phyloP scores from a whole-genome alignment of 177 flowering plant genomes.

The Tripterygium wilfordii region DNA sequence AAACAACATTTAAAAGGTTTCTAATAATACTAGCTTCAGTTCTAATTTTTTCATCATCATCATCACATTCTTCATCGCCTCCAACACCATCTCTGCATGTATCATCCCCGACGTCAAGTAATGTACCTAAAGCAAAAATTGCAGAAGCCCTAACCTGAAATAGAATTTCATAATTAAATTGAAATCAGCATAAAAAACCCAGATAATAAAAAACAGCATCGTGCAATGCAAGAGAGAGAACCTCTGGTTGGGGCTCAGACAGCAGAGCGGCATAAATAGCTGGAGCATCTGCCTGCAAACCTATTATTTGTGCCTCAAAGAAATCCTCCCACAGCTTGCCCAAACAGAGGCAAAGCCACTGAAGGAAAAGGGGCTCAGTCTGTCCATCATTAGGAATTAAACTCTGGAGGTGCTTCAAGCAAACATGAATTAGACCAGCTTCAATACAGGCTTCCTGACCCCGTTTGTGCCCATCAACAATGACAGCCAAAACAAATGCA shows the following conservation, averaged over 20 bases:
- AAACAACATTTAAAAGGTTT: constrained; percentile 65
- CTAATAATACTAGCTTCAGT: constrained; percentile 67
- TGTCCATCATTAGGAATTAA: constrained; percentile 60
- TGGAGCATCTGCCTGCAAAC: constrained; percentile 73
- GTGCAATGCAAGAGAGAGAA: constrained; percentile 20
- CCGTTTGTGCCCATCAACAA: constrained; percentile 81
- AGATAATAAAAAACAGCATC: too few relatives aligned
- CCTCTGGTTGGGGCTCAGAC: constrained; percentile 95
- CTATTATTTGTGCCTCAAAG: constrained; percentile 67
- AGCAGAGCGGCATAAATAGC: constrained; percentile 51
- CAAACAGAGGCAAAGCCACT: constrained; percentile 93
- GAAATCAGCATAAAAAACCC: too few relatives aligned
- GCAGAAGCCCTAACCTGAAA: constrained; percentile 95
- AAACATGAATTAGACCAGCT: constrained; percentile 70
- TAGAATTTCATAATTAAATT: too few relatives aligned
- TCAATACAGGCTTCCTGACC: constrained; percentile 93
- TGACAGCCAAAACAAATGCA: constrained; percentile 96
- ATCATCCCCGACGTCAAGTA: constrained; percentile 75
- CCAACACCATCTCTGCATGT: constrained; percentile 58
- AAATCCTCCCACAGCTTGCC: constrained; percentile 97
- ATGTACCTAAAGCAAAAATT: constrained; percentile 80
- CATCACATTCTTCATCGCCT: constrained; percentile 75
- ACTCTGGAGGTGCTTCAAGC: constrained; percentile 75
- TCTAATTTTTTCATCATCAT: constrained; percentile 77
- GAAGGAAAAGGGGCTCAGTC: constrained; percentile 81